Evolutionary conservation across 1,284 basidiomycete genomes (phyloP).

Genomic region (Sporisorium exsertum): DNA sequence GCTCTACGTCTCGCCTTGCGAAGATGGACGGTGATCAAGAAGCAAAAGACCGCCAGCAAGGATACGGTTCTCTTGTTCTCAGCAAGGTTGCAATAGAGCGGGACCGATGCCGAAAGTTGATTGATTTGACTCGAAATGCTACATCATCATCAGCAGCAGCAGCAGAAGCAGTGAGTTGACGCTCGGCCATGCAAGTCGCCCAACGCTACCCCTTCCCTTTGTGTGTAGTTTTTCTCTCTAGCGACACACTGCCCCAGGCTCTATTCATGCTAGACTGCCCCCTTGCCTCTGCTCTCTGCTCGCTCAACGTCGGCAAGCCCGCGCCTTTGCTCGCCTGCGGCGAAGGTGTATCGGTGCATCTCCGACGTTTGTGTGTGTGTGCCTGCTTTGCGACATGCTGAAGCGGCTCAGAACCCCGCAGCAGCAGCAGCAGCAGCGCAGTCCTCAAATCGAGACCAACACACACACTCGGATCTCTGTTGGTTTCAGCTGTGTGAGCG

Average conservation of each 20-base stretch:
- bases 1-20: background rate
- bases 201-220: background rate
- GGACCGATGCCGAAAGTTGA: conserved; percentile 7
- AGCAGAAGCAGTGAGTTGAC: too few species aligned
- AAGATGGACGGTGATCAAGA: background rate
- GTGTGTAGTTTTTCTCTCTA: background rate
- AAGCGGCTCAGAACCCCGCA: conserved; percentile 2
- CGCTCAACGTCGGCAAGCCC: background rate
- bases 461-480: too few species aligned
- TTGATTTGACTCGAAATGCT: background rate
- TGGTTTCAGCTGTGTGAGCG: too few species aligned
- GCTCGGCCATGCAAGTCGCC: conserved; percentile 7
- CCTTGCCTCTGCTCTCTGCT: background rate
- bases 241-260: background rate
- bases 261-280: background rate
- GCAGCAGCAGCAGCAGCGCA: background rate
- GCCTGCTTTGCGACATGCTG: background rate
- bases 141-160: too few species aligned
- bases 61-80: background rate
- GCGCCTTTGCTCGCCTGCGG: background rate
- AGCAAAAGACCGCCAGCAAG: background rate
- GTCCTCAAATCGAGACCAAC: background rate
- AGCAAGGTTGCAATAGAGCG: background rate
- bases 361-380: background rate
- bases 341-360: background rate